phyloP scores from a whole-genome alignment of 352 stramenopile species.

The Globisporangium echinulatum region DNA sequence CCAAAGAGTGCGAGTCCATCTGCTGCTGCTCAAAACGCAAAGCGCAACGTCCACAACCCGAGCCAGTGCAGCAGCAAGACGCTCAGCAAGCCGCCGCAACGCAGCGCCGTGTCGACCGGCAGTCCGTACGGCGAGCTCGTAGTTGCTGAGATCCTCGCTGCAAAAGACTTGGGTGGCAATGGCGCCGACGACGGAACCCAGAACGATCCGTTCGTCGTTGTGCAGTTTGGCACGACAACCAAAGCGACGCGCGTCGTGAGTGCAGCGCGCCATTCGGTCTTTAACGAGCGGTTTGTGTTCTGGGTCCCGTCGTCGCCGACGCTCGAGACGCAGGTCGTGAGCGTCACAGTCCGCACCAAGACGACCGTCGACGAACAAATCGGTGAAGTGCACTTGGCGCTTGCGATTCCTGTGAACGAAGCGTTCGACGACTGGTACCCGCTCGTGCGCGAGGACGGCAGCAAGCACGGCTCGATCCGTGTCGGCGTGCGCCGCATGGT shows the following conservation, averaged over 20 bases:
- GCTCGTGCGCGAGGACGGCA: slow-evolving; percentile 48
- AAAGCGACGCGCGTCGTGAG: slow-evolving; percentile 28
- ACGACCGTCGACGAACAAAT: slow-evolving; percentile 45
- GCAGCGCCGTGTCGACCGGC: slow-evolving; percentile 25
- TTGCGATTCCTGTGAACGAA: slow-evolving; percentile 62
- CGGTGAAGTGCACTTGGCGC: slow-evolving; percentile 61
- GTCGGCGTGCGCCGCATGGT: slow-evolving; percentile 49
- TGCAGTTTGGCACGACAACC: slow-evolving; percentile 28
- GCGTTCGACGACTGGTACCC: slow-evolving; percentile 67
- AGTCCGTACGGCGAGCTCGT: slow-evolving; percentile 63
- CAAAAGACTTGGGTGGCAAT: slow-evolving; percentile 28
- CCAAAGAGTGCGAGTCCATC: slow-evolving; percentile 5
- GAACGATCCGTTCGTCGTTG: slow-evolving; percentile 35
- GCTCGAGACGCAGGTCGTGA: slow-evolving; percentile 36
- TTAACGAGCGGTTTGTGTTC: slow-evolving; percentile 74
- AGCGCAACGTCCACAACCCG: slow-evolving; percentile 52
- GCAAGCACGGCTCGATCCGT: slow-evolving; percentile 42
- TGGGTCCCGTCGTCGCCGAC: slow-evolving; percentile 45
- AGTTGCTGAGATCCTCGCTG: slow-evolving; percentile 56
- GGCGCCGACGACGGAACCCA: slow-evolving; percentile 35
- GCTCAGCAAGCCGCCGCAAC: slow-evolving; percentile 9
- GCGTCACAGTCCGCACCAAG: slow-evolving; percentile 42
- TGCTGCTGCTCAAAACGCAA: slow-evolving; percentile 15
- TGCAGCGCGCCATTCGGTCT: slow-evolving; percentile 23
- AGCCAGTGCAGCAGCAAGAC: slow-evolving; percentile 9